Percentiles rank a stretch among this genome's conserved stretches.
phyloP scores from a whole-genome alignment of 139 green algal genomes.

The Protoeuglena noctilucae region DNA sequence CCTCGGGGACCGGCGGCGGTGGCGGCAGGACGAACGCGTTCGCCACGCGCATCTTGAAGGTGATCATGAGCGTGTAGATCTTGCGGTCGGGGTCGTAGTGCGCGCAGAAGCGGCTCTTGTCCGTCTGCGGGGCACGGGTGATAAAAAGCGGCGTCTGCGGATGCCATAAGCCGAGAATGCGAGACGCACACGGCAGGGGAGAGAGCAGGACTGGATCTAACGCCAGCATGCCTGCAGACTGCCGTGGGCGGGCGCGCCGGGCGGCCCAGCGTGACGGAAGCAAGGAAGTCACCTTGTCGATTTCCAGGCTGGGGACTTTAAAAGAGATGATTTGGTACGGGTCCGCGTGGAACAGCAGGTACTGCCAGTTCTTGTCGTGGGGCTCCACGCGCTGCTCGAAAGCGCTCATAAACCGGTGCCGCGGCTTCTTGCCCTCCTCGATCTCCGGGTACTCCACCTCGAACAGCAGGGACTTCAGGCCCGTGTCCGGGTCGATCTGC shows the following conservation, averaged over 20 bases:
- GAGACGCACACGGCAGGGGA: too few relatives aligned
- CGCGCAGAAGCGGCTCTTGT: slow-evolving; percentile 70
- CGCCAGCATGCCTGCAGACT: too few relatives aligned
- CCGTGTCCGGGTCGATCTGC: slow-evolving; percentile 66
- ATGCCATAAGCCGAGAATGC: too few relatives aligned
- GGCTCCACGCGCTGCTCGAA: slow-evolving; percentile 89
- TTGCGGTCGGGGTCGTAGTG: slow-evolving; percentile 56
- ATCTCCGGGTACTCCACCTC: slow-evolving; percentile 98
- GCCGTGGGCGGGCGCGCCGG: neutral
- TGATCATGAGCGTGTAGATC: neutral
- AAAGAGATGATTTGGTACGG: slow-evolving; percentile 95
- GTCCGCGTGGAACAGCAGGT: slow-evolving; percentile 92
- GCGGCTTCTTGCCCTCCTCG: slow-evolving; percentile 64
- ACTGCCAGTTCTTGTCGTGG: slow-evolving; percentile 80
- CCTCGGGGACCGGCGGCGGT: too few relatives aligned
- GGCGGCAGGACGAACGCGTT: too few relatives aligned
- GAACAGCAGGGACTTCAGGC: slow-evolving; percentile 80
- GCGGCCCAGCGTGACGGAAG: too few relatives aligned
- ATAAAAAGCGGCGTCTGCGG: too few relatives aligned
- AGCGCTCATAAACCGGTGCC: slow-evolving; percentile 92
- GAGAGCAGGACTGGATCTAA: too few relatives aligned
- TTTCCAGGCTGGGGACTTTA: slow-evolving; percentile 82
- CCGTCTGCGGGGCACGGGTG: too few relatives aligned
- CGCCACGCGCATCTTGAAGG: too few relatives aligned
- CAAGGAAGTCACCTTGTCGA: slow-evolving; percentile 68